A percentile compares a stretch with the other conserved stretches of the same genome.
phyloP scores from a whole-genome alignment of 495 filamentous ascomycete genomes.

The Daldinia bambusicola region DNA sequence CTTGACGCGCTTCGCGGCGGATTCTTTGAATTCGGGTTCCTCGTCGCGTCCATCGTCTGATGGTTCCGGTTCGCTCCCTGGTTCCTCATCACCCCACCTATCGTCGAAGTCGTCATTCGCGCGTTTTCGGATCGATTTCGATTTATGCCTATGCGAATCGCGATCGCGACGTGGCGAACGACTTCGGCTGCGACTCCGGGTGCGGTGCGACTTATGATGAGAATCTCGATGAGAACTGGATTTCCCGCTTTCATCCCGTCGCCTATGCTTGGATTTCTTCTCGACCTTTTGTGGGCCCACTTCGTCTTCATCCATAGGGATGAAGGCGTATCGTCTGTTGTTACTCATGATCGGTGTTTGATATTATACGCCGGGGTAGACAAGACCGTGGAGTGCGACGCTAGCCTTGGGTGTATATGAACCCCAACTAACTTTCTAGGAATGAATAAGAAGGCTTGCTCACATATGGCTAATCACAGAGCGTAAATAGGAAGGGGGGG shows the following conservation, averaged over 20 bases:
- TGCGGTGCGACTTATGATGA: slow-evolving; percentile 36
- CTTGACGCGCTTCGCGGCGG: slow-evolving; percentile 63
- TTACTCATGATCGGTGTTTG: slow-evolving; percentile 51
- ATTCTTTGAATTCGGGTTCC: slow-evolving; percentile 64
- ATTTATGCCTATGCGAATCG: slow-evolving; percentile 62
- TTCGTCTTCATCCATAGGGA: slow-evolving; percentile 84
- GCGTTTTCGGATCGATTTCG: slow-evolving; percentile 58
- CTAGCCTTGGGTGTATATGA: not conserved
- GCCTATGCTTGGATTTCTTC: slow-evolving; percentile 62
- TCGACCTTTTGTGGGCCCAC: slow-evolving; percentile 63
- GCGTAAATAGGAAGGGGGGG: not conserved
- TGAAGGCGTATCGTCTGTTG: slow-evolving; percentile 78
- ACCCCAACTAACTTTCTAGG: not conserved
- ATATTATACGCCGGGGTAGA: not conserved
- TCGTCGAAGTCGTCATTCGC: slow-evolving; percentile 69
- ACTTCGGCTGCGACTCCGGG: slow-evolving; percentile 44
- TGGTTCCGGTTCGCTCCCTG: slow-evolving; percentile 58
- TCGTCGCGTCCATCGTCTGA: slow-evolving; percentile 56
- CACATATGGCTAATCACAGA: not conserved
- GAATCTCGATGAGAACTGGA: slow-evolving; percentile 39
- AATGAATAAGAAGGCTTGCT: not conserved
- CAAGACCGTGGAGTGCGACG: not conserved
- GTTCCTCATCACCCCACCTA: slow-evolving; percentile 83
- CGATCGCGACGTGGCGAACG: slow-evolving; percentile 54
- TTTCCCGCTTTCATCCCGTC: slow-evolving; percentile 40